These are phyloP conservation scores for Collybia sp. DNA, from an alignment of 768 basidiomycete genomes.

Conservation along the genomic window DNA sequence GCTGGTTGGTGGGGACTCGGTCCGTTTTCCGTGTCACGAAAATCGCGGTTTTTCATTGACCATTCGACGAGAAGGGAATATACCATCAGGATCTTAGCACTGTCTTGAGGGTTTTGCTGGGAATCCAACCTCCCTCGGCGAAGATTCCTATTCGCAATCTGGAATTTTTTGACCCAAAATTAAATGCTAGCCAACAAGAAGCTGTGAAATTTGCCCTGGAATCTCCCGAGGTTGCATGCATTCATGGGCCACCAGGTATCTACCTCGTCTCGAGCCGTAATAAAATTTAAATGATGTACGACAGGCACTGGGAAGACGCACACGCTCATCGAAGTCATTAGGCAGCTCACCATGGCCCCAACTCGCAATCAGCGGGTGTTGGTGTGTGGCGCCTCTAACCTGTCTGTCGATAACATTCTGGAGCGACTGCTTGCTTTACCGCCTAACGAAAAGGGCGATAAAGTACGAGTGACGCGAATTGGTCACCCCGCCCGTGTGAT, in stretches of 20 bases:
- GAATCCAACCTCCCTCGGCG: conserved; percentile 46
- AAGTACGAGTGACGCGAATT: conserved; percentile 73
- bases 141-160: conserved; percentile 33
- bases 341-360: conserved; percentile 61
- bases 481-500: conserved; percentile 96
- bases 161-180: conserved; percentile 64
- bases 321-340: conserved; percentile 90
- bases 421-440: conserved; percentile 74
- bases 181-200: conserved; percentile 82
- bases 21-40: background rate
- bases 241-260: conserved; percentile 94
- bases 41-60: conserved; percentile 7
- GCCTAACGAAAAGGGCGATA: conserved; percentile 38
- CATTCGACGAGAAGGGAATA: conserved; percentile 30
- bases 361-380: conserved; percentile 56
- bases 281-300: background rate
- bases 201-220: conserved; percentile 83
- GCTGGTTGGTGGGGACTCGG: conserved; percentile 19
- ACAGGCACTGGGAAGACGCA: conserved; percentile 92
- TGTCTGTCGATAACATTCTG: conserved; percentile 95
- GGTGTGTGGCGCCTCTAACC: conserved; percentile 90
- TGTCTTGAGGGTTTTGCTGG: conserved; percentile 69
- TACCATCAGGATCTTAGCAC: conserved; percentile 37
- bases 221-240: conserved; percentile 80
- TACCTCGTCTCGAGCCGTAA: background rate